Conservation (phyloP, 805 yeast genomes). For the Starmerella etchellsii region DNA sequence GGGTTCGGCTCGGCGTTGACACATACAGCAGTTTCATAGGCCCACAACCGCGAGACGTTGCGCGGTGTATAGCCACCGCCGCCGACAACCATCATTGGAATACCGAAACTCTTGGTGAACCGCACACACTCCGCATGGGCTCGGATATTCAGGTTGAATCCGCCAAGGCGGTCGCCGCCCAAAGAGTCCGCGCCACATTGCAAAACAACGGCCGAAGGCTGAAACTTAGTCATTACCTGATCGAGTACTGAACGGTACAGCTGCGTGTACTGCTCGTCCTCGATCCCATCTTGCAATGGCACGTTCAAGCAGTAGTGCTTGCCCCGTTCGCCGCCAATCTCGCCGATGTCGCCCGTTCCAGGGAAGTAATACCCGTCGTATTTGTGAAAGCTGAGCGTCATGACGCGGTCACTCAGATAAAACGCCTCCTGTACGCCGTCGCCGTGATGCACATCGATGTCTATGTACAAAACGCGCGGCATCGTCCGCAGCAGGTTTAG, state of each 20-base stretch:
- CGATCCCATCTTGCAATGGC: conserved; percentile 85
- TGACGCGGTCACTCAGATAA: conserved; percentile 80
- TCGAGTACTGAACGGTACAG: conserved; percentile 68
- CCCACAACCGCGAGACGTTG: conserved; percentile 92
- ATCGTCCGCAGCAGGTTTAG: conserved; percentile 66
- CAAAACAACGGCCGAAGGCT: conserved; percentile 90
- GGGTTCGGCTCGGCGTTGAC: conserved; percentile 64
- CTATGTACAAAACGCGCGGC: conserved; percentile 77
- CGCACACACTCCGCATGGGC: conserved; percentile 96
- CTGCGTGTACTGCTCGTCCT: conserved; percentile 59
- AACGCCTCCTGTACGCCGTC: conserved; percentile 94
- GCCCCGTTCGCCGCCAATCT: conserved; percentile 74
- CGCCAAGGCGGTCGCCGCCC: conserved; percentile 90
- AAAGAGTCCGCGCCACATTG: conserved; percentile 98
- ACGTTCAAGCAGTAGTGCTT: conserved; percentile 75
- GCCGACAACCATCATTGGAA: conserved; percentile 88
- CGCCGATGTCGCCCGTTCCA: conserved; percentile 79
- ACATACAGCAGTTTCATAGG: conserved; percentile 80
- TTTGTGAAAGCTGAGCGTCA: conserved; percentile 83
- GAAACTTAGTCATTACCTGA: conserved; percentile 74
- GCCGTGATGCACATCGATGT: conserved; percentile 86
- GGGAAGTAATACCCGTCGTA: conserved; percentile 85
- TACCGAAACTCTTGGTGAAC: conserved; percentile 69
- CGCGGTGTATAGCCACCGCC: conserved; percentile 99
- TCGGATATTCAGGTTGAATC: conserved; percentile 81